These are phyloP conservation scores for Chrysosporium queenslandicum DNA, from an alignment of 2,329 filamentous ascomycete species.

Conservation along the genomic window DNA sequence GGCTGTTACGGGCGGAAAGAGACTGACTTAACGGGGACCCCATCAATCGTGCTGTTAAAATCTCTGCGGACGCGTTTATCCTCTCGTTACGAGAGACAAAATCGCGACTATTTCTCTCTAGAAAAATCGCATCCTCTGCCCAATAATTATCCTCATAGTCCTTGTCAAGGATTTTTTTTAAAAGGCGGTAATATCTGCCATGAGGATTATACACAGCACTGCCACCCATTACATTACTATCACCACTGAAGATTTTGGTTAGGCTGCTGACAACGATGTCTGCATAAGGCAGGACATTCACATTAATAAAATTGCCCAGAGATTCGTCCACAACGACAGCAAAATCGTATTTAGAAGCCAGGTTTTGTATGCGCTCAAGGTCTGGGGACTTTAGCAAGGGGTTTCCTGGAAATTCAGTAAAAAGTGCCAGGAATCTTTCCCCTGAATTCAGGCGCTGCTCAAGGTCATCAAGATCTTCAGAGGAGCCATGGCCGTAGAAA, in stretches of 20 bases:
- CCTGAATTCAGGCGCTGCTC: conserved; percentile 60
- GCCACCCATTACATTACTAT: conserved; percentile 97
- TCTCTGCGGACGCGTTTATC: conserved; percentile 77
- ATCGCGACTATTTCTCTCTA: conserved; percentile 92
- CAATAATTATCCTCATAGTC: conserved; percentile 86
- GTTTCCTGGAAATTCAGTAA: conserved; percentile 93
- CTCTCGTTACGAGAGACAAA: conserved; percentile 73
- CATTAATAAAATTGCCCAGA: conserved; percentile 90
- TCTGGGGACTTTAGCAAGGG: conserved; percentile 79
- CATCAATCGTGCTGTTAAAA: conserved; percentile 62
- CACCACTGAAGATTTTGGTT: conserved; percentile 94
- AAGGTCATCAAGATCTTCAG: conserved; percentile 71
- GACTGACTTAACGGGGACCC: conserved; percentile 44
- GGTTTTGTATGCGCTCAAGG: conserved; percentile 62
- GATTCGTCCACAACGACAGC: conserved; percentile 91
- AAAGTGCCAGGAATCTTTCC: conserved; percentile 70
- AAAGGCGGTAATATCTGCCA: conserved; percentile 55
- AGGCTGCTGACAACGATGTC: conserved; percentile 91
- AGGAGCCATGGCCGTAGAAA: conserved; percentile 76
- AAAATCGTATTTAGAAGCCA: conserved; percentile 80
- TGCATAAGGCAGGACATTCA: conserved; percentile 79
- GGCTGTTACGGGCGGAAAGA: too few relatives aligned
- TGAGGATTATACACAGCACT: conserved; percentile 56
- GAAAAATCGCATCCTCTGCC: conserved; percentile 86
- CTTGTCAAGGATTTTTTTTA: conserved; percentile 56